These are phyloP conservation scores for Tricholoma hemisulphureum DNA, from an alignment of 768 basidiomycete genomes.

Conservation along the genomic window DNA sequence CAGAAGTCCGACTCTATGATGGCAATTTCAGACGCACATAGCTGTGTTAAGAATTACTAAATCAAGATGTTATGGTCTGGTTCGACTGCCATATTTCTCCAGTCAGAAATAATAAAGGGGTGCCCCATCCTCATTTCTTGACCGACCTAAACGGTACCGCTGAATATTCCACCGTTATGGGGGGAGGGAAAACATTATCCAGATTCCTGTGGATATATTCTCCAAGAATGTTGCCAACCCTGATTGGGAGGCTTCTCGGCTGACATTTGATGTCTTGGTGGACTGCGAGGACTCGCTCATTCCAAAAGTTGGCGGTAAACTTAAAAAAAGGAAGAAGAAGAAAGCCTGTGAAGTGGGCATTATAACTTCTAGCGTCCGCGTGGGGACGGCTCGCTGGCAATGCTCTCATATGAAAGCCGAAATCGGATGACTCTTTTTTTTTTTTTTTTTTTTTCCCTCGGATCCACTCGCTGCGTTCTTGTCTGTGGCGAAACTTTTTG, in stretches of 20 bases:
- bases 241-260: conserved; percentile 27
- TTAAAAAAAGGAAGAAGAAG: background rate
- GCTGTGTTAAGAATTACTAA: too few species aligned
- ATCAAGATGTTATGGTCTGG: too few species aligned
- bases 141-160: background rate
- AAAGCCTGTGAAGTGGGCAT: background rate
- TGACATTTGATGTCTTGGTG: background rate
- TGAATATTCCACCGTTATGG: background rate
- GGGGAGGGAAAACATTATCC: conserved; percentile 17
- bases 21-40: too few species aligned
- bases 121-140: background rate
- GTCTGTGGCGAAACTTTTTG: conserved; percentile 22
- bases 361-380: conserved; percentile 9
- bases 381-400: conserved; percentile 24
- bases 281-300: conserved; percentile 7
- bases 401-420: conserved; percentile 28
- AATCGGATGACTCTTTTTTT: conserved; percentile 26
- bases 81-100: too few species aligned
- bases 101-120: too few species aligned
- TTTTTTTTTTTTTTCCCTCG: too few species aligned
- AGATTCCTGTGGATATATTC: conserved; percentile 21
- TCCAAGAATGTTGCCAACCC: conserved; percentile 24
- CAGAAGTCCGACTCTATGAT: too few species aligned
- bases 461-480: conserved; percentile 18
- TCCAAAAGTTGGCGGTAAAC: background rate